Percentiles rank a stretch among this genome's conserved stretches.
These are phyloP conservation scores for Sindora glabra DNA, from an alignment of 306 rosid species.

Conservation along the genomic window DNA sequence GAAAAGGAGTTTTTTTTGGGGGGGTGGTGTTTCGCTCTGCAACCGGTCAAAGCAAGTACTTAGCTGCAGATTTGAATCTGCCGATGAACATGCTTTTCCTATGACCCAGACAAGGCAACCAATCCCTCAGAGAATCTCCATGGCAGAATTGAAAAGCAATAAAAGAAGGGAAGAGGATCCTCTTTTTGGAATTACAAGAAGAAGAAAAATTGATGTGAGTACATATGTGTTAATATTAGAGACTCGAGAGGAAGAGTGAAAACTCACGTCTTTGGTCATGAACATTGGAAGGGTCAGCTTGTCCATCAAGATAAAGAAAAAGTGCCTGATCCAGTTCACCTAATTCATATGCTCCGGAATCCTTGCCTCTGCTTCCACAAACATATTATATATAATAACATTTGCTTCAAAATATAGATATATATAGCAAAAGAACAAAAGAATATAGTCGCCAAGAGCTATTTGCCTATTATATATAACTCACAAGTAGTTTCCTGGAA, in stretches of 20 bases:
- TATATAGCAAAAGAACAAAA: background rate
- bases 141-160: conserved; percentile 9
- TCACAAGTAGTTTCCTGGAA: conserved; percentile 69
- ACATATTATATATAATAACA: too few relatives aligned
- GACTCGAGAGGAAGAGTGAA: conserved; percentile 5
- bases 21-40: too few relatives aligned
- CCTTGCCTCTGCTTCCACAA: conserved; percentile 50
- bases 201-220: background rate
- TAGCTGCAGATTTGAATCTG: conserved; percentile 29
- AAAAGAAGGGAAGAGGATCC: background rate
- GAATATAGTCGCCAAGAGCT: too few relatives aligned
- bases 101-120: conserved; percentile 32
- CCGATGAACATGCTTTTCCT: conserved; percentile 45
- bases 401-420: background rate
- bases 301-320: conserved; percentile 88
- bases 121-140: conserved; percentile 31
- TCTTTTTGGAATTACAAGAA: conserved; percentile 11
- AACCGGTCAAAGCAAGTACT: conserved; percentile 66
- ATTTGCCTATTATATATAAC: too few relatives aligned
- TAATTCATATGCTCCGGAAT: conserved; percentile 69
- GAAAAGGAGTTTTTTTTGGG: background rate
- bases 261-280: conserved; percentile 72
- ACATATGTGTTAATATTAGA: background rate
- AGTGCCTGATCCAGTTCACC: conserved; percentile 93
- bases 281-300: conserved; percentile 39